Evolutionary conservation across 2,329 filamentous ascomycete species (phyloP).

Genomic region (Aspergillus chevalieri): DNA sequence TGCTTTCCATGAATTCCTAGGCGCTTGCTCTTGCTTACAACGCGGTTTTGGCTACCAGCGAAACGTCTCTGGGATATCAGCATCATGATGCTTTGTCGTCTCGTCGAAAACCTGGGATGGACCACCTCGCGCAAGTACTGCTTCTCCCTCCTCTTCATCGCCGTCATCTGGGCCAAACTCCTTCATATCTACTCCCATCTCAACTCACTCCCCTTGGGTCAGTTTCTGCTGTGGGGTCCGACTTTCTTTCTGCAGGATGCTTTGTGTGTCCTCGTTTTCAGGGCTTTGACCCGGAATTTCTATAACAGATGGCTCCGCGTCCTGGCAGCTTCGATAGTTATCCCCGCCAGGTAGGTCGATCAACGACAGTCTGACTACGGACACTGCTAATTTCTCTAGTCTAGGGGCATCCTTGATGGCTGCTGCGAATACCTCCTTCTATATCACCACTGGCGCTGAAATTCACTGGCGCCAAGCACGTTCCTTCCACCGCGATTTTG

Average conservation of each 20-base stretch:
- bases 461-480: conserved; percentile 32
- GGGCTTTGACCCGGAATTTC: conserved; percentile 18
- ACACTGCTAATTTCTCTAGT: conserved; percentile 11
- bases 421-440: conserved; percentile 29
- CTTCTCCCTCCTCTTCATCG: conserved; percentile 22
- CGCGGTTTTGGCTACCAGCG: too few relatives aligned
- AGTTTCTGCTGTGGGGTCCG: conserved; percentile 20
- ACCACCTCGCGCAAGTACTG: conserved; percentile 25
- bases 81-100: not conserved
- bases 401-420: conserved; percentile 27
- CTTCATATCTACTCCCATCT: conserved; percentile 24
- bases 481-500: conserved; percentile 27
- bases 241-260: conserved; percentile 29
- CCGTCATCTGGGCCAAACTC: conserved; percentile 21
- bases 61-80: not conserved
- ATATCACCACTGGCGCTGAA: conserved; percentile 28
- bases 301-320: conserved; percentile 14
- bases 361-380: not conserved
- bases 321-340: conserved; percentile 15
- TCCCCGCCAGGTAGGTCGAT: conserved; percentile 24
- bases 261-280: conserved; percentile 16
- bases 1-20: too few relatives aligned
- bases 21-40: too few relatives aligned
- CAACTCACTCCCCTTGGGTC: conserved; percentile 16
- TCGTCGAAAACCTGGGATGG: conserved; percentile 7